These are phyloP conservation scores for Corymbia calophylla DNA, from an alignment of 441 rosid genomes.

Conservation along the genomic window DNA sequence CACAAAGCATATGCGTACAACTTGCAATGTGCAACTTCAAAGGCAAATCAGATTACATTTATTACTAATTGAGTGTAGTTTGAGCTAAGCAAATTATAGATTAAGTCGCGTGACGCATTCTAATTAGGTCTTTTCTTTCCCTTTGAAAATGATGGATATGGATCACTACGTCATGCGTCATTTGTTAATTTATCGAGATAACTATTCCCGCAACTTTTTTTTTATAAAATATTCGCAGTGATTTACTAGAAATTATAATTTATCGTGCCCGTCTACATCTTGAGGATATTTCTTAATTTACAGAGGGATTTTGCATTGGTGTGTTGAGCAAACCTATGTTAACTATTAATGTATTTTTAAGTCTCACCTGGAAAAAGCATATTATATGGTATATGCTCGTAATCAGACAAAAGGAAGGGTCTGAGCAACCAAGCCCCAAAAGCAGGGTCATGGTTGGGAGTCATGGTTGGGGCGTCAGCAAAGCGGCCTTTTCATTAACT, in stretches of 20 bases:
- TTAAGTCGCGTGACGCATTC: neutral
- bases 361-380: neutral
- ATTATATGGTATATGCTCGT: neutral
- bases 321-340: neutral
- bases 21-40: neutral
- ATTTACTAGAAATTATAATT: neutral
- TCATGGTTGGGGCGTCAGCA: neutral
- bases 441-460: neutral
- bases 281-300: neutral
- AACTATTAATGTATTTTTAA: neutral
- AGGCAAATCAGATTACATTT: neutral
- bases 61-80: neutral
- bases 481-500: neutral
- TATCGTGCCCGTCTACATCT: neutral
- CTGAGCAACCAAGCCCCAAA: neutral
- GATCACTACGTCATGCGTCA: neutral
- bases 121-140: neutral
- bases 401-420: neutral
- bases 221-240: neutral
- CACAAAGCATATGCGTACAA: neutral
- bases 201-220: neutral
- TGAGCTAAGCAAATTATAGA: neutral
- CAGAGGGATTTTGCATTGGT: neutral
- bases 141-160: neutral
- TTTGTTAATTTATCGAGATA: neutral